A percentile compares a stretch with the other conserved stretches of the same genome.
Evolutionary conservation across 495 filamentous ascomycete species (phyloP).

Genomic region (Lasiosphaeris hirsuta): DNA sequence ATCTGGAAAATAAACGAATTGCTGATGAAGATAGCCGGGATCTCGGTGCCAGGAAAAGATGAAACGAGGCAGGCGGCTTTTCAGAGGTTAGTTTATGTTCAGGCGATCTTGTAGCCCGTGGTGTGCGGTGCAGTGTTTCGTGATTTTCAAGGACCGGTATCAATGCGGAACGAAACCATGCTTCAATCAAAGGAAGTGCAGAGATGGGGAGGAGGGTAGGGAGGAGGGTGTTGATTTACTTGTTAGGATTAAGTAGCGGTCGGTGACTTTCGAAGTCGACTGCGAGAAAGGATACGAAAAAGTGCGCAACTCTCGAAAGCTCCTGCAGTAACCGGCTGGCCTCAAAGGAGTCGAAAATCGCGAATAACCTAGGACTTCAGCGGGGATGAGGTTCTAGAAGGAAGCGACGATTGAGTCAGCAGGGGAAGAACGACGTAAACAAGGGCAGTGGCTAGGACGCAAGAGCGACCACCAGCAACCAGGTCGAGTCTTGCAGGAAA

Average conservation of each 20-base stretch:
- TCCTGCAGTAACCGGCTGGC: constrained; percentile 93
- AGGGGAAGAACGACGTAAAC: constrained; percentile 21
- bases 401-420: no score
- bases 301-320: constrained; percentile 45
- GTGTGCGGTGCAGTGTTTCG: constrained; percentile 26
- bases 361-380: constrained; percentile 27
- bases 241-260: constrained; percentile 10
- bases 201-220: constrained; percentile 10
- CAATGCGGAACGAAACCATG: constrained; percentile 16
- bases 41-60: constrained; percentile 29
- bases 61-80: constrained; percentile 34
- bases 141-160: constrained; percentile 23
- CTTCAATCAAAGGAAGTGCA: constrained; percentile 13
- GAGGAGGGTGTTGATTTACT: constrained; percentile 4
- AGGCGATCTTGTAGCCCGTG: constrained; percentile 26
- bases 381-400: constrained; percentile 24
- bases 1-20: constrained; percentile 1
- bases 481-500: neutral
- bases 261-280: constrained; percentile 35
- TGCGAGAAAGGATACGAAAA: constrained; percentile 41
- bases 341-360: constrained; percentile 70
- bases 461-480: no score
- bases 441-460: constrained; percentile 10
- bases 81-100: constrained; percentile 27
- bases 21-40: constrained; percentile 17